Conservation (phyloP, 148 eudicot genomes). For the Salicornia ramosissima region DNA sequence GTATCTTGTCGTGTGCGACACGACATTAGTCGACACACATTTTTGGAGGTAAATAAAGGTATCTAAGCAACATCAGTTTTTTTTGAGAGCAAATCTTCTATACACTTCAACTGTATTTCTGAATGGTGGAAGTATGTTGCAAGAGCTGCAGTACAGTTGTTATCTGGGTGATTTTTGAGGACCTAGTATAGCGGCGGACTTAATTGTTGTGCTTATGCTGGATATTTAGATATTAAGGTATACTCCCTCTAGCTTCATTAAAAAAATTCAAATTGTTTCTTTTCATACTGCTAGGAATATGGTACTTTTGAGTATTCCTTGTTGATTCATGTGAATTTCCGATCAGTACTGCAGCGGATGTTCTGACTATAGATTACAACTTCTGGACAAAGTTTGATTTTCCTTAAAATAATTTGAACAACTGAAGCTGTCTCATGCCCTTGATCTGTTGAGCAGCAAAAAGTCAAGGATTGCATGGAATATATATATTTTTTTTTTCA, state of each 20-base stretch:
- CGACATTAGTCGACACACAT: too few relatives aligned
- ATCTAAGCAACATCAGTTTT: too few relatives aligned
- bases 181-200: neutral
- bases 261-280: neutral
- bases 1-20: too few relatives aligned
- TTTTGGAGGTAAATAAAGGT: too few relatives aligned
- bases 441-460: neutral
- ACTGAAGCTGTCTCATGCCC: constrained; percentile 11
- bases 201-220: neutral
- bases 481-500: neutral
- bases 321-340: constrained; percentile 10
- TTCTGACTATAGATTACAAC: neutral
- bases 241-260: neutral
- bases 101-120: too few relatives aligned
- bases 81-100: neutral
- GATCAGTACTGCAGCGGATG: constrained; percentile 13
- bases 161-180: neutral
- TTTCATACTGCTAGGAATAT: neutral
- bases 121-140: neutral
- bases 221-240: neutral
- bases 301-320: neutral
- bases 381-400: constrained; percentile 6
- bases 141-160: neutral
- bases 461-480: neutral
- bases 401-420: constrained; percentile 4